Base-by-base conservation (phyloP, 352 stramenopile species). In the Globisporangium yorkense region DNA sequence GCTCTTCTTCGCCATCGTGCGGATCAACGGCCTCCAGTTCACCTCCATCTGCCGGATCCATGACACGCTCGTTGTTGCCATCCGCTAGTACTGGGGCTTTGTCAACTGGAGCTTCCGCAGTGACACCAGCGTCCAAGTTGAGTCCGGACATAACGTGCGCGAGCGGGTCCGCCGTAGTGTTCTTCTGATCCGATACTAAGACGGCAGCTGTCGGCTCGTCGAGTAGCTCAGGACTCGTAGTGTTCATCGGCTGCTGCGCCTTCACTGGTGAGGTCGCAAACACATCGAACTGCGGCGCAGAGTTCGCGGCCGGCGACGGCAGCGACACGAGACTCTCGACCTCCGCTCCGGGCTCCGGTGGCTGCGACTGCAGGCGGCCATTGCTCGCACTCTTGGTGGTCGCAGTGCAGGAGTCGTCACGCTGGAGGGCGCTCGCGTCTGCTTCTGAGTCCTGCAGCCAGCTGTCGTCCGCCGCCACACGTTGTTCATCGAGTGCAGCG, bases 261-360 rank as follows among this genome's bases (percentile, higher is more conserved):
- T 57, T 46, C 7, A 24, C 5, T 31, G 59, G 40, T 31, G 53
- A 51, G 1, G 29, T 21, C 29, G 33, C 47, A 43, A 67, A 65
- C 2, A 50, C 56, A 45, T 65, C 61, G 51, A 67, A 65, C 16
- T 12, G 16, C 33, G 61, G 2, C 5, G 10, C 29, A 4, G 47
- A 13, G 8, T 12, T 54, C 0, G 65, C 64, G 44, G 77, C 63
- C 5, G 77, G 71, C 24, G 71, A 84, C 33, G 77, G 69, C 45
- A 83, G 55, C 41, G 73, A 75, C 5, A 84, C 59, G 48, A 82
- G 60, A 27, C 72, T 62, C 5, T 62, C 40, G 24, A 37, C 33
- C 8, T 16, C 15, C 27, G 15, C 18, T 7, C 15, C 35, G n/a
- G 3, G 31, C 31, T 35, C 33, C 8, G 33, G 33, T 9, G 33